These are phyloP conservation scores for Letharia columbiana DNA, from an alignment of 495 filamentous ascomycete species.

Conservation along the genomic window DNA sequence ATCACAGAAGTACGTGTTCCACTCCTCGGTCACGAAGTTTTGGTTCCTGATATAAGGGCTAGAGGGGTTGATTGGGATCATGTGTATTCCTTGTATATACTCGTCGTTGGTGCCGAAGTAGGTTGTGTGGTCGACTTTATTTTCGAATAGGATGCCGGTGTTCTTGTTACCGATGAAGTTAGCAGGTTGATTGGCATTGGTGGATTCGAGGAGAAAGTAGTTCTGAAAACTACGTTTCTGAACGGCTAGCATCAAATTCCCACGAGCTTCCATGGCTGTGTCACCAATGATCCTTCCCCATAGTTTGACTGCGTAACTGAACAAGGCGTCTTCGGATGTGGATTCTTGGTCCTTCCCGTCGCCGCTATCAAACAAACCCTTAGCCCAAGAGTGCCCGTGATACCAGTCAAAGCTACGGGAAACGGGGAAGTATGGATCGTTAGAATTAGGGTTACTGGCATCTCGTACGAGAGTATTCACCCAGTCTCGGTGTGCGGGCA, in stretches of 20 bases:
- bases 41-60: conserved; percentile 55
- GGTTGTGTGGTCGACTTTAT: conserved; percentile 91
- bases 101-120: conserved; percentile 79
- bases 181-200: conserved; percentile 67
- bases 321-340: conserved; percentile 82
- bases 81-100: conserved; percentile 91
- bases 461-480: conserved; percentile 74
- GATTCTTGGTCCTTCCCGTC: conserved; percentile 94
- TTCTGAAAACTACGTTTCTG: conserved; percentile 57
- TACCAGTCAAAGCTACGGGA: conserved; percentile 86
- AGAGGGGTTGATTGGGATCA: conserved; percentile 77
- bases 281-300: conserved; percentile 76
- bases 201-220: conserved; percentile 69
- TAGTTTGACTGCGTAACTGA: conserved; percentile 84
- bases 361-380: conserved; percentile 78
- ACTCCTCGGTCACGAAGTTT: conserved; percentile 74
- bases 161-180: conserved; percentile 78
- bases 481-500: conserved; percentile 64
- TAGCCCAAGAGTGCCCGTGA: conserved; percentile 92
- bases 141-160: conserved; percentile 91
- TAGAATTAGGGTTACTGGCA: conserved; percentile 61
- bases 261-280: conserved; percentile 72
- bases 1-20: conserved; percentile 62
- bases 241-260: conserved; percentile 75
- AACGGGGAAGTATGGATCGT: conserved; percentile 74